phyloP scores from a whole-genome alignment of 129 eudicot species.

The Flaveria sonorensis region DNA sequence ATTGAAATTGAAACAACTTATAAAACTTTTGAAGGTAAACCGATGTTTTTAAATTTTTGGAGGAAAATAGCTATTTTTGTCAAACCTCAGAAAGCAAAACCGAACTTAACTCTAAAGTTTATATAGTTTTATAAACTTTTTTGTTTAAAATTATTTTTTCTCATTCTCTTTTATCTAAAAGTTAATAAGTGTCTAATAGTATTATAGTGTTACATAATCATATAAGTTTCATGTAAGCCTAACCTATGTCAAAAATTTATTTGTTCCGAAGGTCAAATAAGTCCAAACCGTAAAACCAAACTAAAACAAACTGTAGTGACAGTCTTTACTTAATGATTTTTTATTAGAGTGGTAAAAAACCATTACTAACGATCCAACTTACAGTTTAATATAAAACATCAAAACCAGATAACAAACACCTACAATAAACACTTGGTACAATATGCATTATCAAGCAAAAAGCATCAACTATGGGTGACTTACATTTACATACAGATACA shows the following conservation, averaged over 20 bases:
- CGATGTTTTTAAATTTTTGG: no score
- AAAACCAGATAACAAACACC: neutral
- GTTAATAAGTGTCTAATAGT: no score
- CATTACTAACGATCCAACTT: neutral
- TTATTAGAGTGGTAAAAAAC: no score
- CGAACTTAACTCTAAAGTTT: no score
- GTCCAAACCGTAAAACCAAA: neutral
- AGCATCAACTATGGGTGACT: neutral
- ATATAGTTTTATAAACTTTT: no score
- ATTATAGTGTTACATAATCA: neutral
- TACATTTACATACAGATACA: slow-evolving; percentile 14
- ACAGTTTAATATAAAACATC: neutral
- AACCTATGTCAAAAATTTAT: neutral
- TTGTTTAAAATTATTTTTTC: no score
- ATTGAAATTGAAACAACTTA: no score
- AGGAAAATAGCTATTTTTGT: no score
- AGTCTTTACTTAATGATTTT: neutral
- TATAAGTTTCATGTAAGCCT: neutral
- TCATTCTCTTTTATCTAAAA: neutral
- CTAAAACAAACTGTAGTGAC: neutral
- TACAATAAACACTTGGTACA: neutral
- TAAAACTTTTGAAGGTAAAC: no score
- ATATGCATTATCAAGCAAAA: neutral
- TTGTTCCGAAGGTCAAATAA: neutral
- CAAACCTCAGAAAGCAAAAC: no score